Conservation (phyloP, 768 basidiomycete species). For the Suillus subluteus region DNA sequence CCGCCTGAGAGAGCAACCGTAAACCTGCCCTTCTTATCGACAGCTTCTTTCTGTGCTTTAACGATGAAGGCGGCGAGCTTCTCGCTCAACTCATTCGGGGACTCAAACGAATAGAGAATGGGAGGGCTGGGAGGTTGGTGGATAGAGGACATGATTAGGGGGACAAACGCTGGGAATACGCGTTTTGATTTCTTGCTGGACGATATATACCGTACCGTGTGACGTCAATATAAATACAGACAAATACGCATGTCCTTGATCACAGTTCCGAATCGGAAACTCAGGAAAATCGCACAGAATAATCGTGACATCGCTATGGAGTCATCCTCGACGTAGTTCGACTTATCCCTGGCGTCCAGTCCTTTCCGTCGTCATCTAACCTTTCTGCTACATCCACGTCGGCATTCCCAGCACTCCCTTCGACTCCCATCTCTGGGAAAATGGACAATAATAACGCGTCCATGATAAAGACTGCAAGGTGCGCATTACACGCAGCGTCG, state of each 20-base stretch:
- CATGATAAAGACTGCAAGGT: conserved; percentile 72
- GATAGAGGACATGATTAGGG: conserved; percentile 28
- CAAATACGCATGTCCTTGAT: conserved; percentile 16
- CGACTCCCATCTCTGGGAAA: conserved; percentile 76
- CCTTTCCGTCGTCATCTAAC: conserved; percentile 4
- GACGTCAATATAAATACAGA: conserved; percentile 35
- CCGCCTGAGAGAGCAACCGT: conserved; percentile 94
- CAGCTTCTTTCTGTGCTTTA: conserved; percentile 86
- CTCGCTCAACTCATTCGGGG: conserved; percentile 54
- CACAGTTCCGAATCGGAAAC: not conserved
- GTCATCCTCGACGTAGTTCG: conserved; percentile 1
- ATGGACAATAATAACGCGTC: conserved; percentile 72
- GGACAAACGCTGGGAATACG: conserved; percentile 14
- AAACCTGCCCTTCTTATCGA: conserved; percentile 89
- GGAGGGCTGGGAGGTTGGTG: conserved; percentile 68
- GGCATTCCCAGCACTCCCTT: conserved; percentile 3
- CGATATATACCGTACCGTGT: conserved; percentile 14
- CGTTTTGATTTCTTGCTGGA: conserved; percentile 2
- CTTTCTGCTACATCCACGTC: conserved; percentile 1
- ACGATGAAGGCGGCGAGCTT: conserved; percentile 82
- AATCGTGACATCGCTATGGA: not conserved
- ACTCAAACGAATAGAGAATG: conserved; percentile 72
- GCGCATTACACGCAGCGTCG: conserved; percentile 73
- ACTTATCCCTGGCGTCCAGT: conserved; percentile 5
- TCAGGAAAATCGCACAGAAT: not conserved